Conservation (phyloP, 495 filamentous ascomycete species). For the Neurospora sp. region DNA sequence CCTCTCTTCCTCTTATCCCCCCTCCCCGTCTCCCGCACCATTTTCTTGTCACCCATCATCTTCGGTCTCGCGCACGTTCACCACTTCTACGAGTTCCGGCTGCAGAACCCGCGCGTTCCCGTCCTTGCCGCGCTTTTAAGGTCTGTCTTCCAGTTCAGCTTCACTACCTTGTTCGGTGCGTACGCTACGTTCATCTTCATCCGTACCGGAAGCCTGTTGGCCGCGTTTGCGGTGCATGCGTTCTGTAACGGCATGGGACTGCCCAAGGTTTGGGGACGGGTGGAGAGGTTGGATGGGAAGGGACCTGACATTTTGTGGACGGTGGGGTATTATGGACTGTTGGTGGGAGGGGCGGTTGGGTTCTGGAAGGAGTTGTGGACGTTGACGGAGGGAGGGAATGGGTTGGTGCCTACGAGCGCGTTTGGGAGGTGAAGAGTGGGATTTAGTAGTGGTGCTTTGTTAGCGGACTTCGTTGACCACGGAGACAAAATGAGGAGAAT, state of each 20-base stretch:
- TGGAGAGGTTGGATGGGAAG: constrained; percentile 33
- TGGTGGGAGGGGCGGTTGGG: constrained; percentile 57
- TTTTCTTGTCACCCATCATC: constrained; percentile 76
- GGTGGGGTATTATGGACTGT: constrained; percentile 62
- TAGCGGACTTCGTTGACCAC: not conserved
- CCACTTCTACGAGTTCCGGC: constrained; percentile 89
- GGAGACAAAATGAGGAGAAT: not conserved
- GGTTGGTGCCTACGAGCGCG: constrained; percentile 28
- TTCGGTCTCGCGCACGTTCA: constrained; percentile 94
- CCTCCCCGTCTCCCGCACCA: constrained; percentile 43
- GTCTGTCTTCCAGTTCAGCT: constrained; percentile 77
- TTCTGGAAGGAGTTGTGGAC: constrained; percentile 62
- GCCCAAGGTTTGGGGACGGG: constrained; percentile 75
- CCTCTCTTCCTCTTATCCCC: constrained; percentile 74
- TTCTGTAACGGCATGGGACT: constrained; percentile 93
- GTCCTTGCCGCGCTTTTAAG: constrained; percentile 49
- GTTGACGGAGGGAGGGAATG: constrained; percentile 55
- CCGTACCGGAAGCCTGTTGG: constrained; percentile 68
- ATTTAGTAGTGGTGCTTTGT: too few relatives aligned
- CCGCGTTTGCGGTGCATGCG: constrained; percentile 63
- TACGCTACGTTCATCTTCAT: constrained; percentile 86
- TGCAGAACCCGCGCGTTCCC: constrained; percentile 65
- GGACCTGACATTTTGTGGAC: constrained; percentile 46
- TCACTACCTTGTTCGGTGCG: constrained; percentile 88
- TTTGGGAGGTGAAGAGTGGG: constrained; percentile 4